These are phyloP conservation scores for Zymoseptoria pseudotritici DNA, from an alignment of 2,329 filamentous ascomycete species.

Conservation along the genomic window DNA sequence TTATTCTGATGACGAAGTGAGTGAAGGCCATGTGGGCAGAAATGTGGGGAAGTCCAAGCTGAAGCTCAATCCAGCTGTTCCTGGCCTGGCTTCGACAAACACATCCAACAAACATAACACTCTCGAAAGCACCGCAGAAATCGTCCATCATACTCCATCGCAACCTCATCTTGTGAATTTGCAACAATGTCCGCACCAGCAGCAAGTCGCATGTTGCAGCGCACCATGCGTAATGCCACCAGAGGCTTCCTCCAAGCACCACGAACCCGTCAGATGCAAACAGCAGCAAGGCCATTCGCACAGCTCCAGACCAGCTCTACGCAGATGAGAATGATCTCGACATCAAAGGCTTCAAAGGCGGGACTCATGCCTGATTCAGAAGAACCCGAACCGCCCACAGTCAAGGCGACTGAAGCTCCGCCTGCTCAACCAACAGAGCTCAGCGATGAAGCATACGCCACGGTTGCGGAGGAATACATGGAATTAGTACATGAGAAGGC, in stretches of 20 bases:
- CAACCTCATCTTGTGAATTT: background rate
- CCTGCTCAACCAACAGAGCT: slow-evolving; percentile 54
- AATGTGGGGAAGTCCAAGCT: background rate
- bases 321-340: slow-evolving; percentile 18
- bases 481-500: slow-evolving; percentile 51
- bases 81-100: background rate
- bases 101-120: background rate
- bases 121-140: background rate
- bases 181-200: slow-evolving; percentile 20
- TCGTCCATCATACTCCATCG: background rate
- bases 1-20: background rate
- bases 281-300: slow-evolving; percentile 2
- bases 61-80: background rate
- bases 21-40: background rate
- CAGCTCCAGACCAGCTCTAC: slow-evolving; percentile 7
- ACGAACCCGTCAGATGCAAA: slow-evolving; percentile 2
- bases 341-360: slow-evolving; percentile 8
- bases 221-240: slow-evolving; percentile 15
- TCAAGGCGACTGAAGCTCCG: slow-evolving; percentile 28
- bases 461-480: slow-evolving; percentile 69
- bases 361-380: slow-evolving; percentile 38
- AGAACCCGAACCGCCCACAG: slow-evolving; percentile 34
- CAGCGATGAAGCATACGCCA: slow-evolving; percentile 64
- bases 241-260: slow-evolving; percentile 12
- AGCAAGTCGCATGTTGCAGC: slow-evolving; percentile 18